Conservation (phyloP, 2,329 filamentous ascomycete species). For the Knufia fluminis region DNA sequence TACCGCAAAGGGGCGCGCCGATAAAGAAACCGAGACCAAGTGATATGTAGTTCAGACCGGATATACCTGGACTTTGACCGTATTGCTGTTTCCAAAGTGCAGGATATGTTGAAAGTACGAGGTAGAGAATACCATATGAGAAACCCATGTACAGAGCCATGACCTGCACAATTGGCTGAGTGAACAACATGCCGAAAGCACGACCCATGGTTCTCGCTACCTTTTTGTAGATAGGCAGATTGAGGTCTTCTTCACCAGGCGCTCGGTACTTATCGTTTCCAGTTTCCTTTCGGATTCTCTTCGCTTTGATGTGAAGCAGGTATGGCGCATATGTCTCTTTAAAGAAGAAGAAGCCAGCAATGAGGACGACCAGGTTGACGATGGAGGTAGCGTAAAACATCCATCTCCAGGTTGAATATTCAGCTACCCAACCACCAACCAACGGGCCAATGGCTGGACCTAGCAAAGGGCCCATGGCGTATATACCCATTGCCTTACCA, state of each 20-base stretch:
- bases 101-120: conserved; percentile 53
- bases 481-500: conserved; percentile 24
- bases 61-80: conserved; percentile 42
- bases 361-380: conserved; percentile 48
- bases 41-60: conserved; percentile 52
- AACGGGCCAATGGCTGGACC: conserved; percentile 47
- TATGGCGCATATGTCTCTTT: conserved; percentile 54
- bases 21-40: conserved; percentile 50
- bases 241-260: conserved; percentile 24
- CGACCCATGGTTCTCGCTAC: conserved; percentile 37
- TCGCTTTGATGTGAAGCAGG: conserved; percentile 48
- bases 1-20: conserved; percentile 39
- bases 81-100: conserved; percentile 47
- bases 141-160: conserved; percentile 46
- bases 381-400: conserved; percentile 49
- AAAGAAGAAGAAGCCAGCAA: conserved; percentile 46
- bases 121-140: conserved; percentile 51
- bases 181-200: conserved; percentile 44
- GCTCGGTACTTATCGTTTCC: conserved; percentile 26
- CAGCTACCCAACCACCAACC: conserved; percentile 51
- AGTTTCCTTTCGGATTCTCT: conserved; percentile 31
- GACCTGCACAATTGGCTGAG: conserved; percentile 51
- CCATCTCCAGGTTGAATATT: conserved; percentile 28
- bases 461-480: conserved; percentile 23
- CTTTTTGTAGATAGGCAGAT: conserved; percentile 23